A percentile compares a stretch with the other conserved stretches of the same genome.
Evolutionary conservation across 2,329 filamentous ascomycete species (phyloP).

Genomic region (Trichoderma koningii): DNA sequence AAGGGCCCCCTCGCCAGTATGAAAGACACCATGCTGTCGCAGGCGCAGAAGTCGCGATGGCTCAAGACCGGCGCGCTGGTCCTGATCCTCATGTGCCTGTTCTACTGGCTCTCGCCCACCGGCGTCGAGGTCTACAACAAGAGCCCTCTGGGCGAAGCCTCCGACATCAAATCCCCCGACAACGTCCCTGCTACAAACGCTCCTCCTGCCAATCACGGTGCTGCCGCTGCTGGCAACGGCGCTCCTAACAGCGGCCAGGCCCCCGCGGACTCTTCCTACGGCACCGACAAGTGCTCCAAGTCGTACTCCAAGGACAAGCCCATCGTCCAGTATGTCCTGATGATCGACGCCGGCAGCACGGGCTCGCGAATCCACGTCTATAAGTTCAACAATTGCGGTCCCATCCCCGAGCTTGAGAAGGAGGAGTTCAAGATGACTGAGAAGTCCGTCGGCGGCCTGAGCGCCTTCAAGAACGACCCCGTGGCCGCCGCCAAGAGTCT

Average conservation of each 20-base stretch:
- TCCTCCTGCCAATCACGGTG: constrained; percentile 31
- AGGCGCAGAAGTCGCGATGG: constrained; percentile 66
- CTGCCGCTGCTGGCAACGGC: constrained; percentile 24
- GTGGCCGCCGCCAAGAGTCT: constrained; percentile 86
- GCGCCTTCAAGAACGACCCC: constrained; percentile 83
- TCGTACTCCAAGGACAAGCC: constrained; percentile 87
- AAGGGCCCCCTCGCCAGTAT: constrained; percentile 55
- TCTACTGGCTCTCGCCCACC: constrained; percentile 64
- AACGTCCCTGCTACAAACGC: neutral
- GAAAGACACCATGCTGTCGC: constrained; percentile 62
- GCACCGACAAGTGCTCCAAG: constrained; percentile 75
- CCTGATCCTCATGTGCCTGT: constrained; percentile 60
- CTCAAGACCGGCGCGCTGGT: constrained; percentile 65
- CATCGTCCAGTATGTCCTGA: constrained; percentile 94
- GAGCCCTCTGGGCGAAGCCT: constrained; percentile 34
- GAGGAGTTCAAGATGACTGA: constrained; percentile 94
- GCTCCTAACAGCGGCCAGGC: constrained; percentile 49
- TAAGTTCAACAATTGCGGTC: constrained; percentile 97
- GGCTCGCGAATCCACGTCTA: constrained; percentile 98
- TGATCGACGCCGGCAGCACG: constrained; percentile 98
- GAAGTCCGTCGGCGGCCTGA: constrained; percentile 80
- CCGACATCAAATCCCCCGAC: constrained; percentile 4
- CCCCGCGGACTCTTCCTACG: constrained; percentile 62
- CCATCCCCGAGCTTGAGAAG: constrained; percentile 89
- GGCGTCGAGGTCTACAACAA: constrained; percentile 57